These are phyloP conservation scores for Mimosa pudica DNA, from an alignment of 306 rosid genomes.

Conservation along the genomic window DNA sequence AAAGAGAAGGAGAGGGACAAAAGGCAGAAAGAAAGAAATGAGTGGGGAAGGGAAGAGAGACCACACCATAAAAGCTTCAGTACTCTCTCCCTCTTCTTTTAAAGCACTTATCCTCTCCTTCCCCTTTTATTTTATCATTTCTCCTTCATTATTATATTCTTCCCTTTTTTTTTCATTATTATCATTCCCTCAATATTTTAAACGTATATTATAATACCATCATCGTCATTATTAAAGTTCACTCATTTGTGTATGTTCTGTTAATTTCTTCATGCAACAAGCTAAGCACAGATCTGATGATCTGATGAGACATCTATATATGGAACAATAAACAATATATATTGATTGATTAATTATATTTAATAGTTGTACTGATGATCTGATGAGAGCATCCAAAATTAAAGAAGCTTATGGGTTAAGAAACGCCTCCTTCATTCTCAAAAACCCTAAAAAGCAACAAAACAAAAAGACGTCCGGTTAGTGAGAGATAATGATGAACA, in stretches of 20 bases:
- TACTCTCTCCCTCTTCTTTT: not conserved
- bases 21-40: constrained; percentile 36
- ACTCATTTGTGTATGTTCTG: constrained; percentile 13
- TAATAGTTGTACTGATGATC: constrained; percentile 34
- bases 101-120: not conserved
- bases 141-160: not conserved
- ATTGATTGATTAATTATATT: not conserved
- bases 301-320: constrained; percentile 30
- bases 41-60: constrained; percentile 47
- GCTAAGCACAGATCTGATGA: constrained; percentile 30
- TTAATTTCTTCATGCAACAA: constrained; percentile 57
- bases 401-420: constrained; percentile 81
- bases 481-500: constrained; percentile 12
- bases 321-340: not conserved
- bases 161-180: not conserved
- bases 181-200: not conserved
- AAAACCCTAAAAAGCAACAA: constrained; percentile 80
- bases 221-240: constrained; percentile 31
- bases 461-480: constrained; percentile 60
- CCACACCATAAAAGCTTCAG: constrained; percentile 48
- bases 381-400: constrained; percentile 32
- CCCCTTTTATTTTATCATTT: not conserved
- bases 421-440: constrained; percentile 59
- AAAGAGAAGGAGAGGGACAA: constrained; percentile 7
- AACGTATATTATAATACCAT: too few species aligned